A percentile compares a stretch with the other conserved stretches of the same genome.
These are phyloP conservation scores for Aspergillus sergii DNA, from an alignment of 2,329 filamentous ascomycete species.

Conservation along the genomic window DNA sequence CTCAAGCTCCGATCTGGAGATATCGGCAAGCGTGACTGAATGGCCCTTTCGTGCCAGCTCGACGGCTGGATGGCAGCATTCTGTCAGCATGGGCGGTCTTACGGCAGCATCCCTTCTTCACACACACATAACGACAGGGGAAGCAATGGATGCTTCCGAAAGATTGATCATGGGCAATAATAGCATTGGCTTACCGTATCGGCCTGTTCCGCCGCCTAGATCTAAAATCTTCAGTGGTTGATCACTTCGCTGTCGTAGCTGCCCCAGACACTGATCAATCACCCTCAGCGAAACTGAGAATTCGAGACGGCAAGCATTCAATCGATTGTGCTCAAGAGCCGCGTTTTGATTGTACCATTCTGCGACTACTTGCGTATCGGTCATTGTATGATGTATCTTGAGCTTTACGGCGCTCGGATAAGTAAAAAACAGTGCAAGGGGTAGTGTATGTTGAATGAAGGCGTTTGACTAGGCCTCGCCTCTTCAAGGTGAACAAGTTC, in stretches of 20 bases:
- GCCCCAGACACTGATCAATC: neutral
- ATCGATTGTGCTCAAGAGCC: neutral
- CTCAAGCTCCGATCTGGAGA: neutral
- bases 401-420: neutral
- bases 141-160: neutral
- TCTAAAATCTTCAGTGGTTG: neutral
- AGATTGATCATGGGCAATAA: neutral
- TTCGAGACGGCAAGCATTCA: neutral
- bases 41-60: constrained; percentile 1
- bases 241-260: neutral
- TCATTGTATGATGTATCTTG: neutral
- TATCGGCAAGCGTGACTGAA: neutral
- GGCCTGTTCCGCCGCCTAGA: constrained; percentile 1
- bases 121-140: neutral
- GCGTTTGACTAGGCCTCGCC: no score
- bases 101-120: neutral
- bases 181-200: neutral
- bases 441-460: neutral
- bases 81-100: neutral
- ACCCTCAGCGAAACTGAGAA: neutral
- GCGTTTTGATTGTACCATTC: neutral
- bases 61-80: neutral
- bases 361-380: neutral
- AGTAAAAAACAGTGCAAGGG: neutral
- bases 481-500: neutral